Evolutionary conservation across 176 grass and related monocot species (phyloP).

Genomic region (Chrysopogon serrulatus): DNA sequence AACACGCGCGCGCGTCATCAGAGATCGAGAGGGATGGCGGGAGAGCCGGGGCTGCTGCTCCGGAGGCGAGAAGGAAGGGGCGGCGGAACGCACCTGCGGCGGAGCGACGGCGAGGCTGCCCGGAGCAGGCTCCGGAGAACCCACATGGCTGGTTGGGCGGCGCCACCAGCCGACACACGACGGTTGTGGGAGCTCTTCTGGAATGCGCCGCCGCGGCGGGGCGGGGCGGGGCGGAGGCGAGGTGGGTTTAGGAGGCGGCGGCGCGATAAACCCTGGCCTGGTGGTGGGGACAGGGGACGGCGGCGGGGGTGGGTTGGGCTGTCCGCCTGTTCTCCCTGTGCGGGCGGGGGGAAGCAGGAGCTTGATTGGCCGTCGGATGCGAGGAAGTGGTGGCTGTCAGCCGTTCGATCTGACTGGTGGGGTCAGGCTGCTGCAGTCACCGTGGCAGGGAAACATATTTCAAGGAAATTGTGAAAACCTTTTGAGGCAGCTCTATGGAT

Average conservation of each 20-base stretch:
- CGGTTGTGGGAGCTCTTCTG: background rate
- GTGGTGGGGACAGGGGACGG: background rate
- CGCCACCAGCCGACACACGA: background rate
- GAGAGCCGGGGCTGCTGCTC: background rate
- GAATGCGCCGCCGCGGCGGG: background rate
- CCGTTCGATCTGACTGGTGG: background rate
- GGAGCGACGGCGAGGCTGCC: slow-evolving; percentile 16
- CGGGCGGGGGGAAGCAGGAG: background rate
- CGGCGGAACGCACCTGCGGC: slow-evolving; percentile 7
- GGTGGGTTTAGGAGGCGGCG: slow-evolving; percentile 41
- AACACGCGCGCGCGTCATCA: background rate
- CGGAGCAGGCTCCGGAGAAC: slow-evolving; percentile 23
- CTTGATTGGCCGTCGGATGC: slow-evolving; percentile 6
- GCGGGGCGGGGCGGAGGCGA: slow-evolving; percentile 9
- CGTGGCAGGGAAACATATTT: background rate
- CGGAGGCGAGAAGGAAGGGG: too few relatives aligned
- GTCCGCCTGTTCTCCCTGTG: background rate
- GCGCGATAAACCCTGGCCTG: slow-evolving; percentile 38
- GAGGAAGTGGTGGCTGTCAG: background rate
- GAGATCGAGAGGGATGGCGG: background rate
- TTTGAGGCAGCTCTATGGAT: too few relatives aligned
- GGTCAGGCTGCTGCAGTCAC: background rate
- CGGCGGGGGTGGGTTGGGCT: background rate
- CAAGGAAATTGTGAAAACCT: too few relatives aligned
- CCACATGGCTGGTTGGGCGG: slow-evolving; percentile 11